Evolutionary conservation across 768 basidiomycete species (phyloP), one percentile per base, ranked within the genome.

Genomic region (Tricholoma saponaceum): DNA sequence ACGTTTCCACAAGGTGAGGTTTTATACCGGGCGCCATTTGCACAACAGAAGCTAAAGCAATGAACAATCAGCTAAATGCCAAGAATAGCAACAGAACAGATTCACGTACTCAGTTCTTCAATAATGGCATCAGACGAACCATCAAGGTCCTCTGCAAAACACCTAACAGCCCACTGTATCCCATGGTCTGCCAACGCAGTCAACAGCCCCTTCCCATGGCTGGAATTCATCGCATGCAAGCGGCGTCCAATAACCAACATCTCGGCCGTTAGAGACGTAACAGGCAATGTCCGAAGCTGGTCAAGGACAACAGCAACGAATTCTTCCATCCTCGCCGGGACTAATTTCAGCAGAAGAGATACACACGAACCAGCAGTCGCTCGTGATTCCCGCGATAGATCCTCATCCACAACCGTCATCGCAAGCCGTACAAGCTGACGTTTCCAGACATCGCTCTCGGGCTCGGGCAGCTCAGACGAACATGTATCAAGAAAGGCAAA

Each of bases 1-100:
- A 69, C 0, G 90, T 86, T 58, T 97, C 94, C 0, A 83, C 84
- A 8, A 88, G 66, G 61, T 89, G 83, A 0, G 76, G 61, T 60
- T 87, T 87, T 32, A 81, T 64, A 18, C 64, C 63, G 2, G 73
- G 55, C 7, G 71, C 58, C 12, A 54, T 61, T 59, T 66, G 63
- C 20, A 76, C 56, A 35, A 79, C 66, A 1, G 50, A 59, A 32
- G 60, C 77, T 76, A 56, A 57, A n/a, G 49, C 55, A 39, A 54
- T 53, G 35, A 25, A 62, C 8, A 60, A 44, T 55, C 26, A 58
- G 58, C 26, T 39, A 54, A 30, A 52, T 8, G 26, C 32, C 23
- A 47, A 50, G 30, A 16, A 18, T 43, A 28, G 32, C 22, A 65
- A 22, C 43, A 55, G 32, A 63, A 58, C 44, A 46, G 58, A 35